phyloP scores from a whole-genome alignment of 352 stramenopile genomes.

The Phytophthora boehmeriae region DNA sequence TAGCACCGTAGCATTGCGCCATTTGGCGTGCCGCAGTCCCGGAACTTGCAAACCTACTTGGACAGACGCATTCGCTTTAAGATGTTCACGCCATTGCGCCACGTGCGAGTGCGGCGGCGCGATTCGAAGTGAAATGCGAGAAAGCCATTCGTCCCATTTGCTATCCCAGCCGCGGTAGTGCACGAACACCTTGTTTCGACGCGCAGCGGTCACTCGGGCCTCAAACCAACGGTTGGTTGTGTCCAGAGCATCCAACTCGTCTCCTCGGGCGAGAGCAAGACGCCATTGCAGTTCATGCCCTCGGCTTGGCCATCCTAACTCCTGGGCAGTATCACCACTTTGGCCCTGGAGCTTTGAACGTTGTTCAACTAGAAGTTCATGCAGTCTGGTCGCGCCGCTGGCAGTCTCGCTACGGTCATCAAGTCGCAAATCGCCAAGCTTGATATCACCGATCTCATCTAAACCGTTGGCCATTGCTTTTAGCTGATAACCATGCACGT shows the following conservation, averaged over 20 bases:
- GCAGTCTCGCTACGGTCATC: slow-evolving; percentile 22
- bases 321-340: background rate
- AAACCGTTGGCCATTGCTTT: slow-evolving; percentile 2
- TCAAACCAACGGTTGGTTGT: slow-evolving; percentile 26
- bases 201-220: slow-evolving; percentile 12
- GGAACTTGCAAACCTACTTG: slow-evolving; percentile 29
- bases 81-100: slow-evolving; percentile 18
- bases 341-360: background rate
- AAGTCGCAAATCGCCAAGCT: slow-evolving; percentile 28
- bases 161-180: slow-evolving; percentile 32
- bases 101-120: slow-evolving; percentile 24
- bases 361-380: slow-evolving; percentile 27
- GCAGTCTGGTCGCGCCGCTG: slow-evolving; percentile 8
- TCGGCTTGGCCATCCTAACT: slow-evolving; percentile 23
- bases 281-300: slow-evolving; percentile 18
- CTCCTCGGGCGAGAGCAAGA: slow-evolving; percentile 3
- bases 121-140: slow-evolving; percentile 16
- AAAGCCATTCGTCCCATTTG: slow-evolving; percentile 34
- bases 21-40: slow-evolving; percentile 16
- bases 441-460: slow-evolving; percentile 3
- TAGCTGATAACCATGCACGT: slow-evolving; percentile 8
- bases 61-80: slow-evolving; percentile 11
- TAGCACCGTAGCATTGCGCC: slow-evolving; percentile 29
- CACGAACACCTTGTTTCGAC: slow-evolving; percentile 27
- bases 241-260: slow-evolving; percentile 24